Conservation (phyloP, 495 filamentous ascomycete species). For the Penicillium subrubescens region DNA sequence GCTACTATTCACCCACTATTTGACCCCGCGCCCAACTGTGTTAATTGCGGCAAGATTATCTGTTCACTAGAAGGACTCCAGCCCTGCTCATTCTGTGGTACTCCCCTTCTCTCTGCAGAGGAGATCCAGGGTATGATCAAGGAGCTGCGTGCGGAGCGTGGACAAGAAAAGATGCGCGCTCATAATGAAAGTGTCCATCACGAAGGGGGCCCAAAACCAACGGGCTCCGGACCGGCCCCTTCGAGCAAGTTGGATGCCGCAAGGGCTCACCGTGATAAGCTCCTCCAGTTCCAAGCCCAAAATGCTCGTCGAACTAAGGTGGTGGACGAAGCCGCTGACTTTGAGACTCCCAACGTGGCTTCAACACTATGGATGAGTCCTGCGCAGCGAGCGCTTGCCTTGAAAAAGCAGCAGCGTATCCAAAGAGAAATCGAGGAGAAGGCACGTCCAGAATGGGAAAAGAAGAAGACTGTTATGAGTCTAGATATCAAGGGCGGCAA, state of each 20-base stretch:
- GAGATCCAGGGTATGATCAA: slow-evolving; percentile 85
- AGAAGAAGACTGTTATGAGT: slow-evolving; percentile 81
- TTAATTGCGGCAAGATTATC: slow-evolving; percentile 93
- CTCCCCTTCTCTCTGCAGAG: slow-evolving; percentile 65
- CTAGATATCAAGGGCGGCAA: slow-evolving; percentile 80
- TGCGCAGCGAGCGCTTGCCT: slow-evolving; percentile 78
- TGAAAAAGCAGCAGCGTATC: slow-evolving; percentile 89
- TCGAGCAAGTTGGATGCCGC: slow-evolving; percentile 44
- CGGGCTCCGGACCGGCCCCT: slow-evolving; percentile 51
- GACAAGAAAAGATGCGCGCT: slow-evolving; percentile 77
- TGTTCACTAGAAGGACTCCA: slow-evolving; percentile 93
- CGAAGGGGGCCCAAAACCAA: slow-evolving; percentile 40
- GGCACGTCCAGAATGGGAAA: slow-evolving; percentile 89
- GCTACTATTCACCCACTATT: slow-evolving; percentile 83
- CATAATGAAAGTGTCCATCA: slow-evolving; percentile 74
- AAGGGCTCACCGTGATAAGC: slow-evolving; percentile 75
- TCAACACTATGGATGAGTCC: slow-evolving; percentile 87
- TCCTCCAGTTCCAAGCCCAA: slow-evolving; percentile 83
- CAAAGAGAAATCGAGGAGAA: slow-evolving; percentile 89
- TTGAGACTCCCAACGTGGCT: slow-evolving; percentile 70
- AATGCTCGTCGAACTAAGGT: slow-evolving; percentile 87
- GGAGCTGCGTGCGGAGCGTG: slow-evolving; percentile 83
- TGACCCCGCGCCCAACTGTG: slow-evolving; percentile 85
- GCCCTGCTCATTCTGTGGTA: slow-evolving; percentile 89
- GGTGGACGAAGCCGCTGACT: slow-evolving; percentile 91